phyloP scores from a whole-genome alignment of 2,329 filamentous ascomycete genomes.

The Sporothrix luriei region DNA sequence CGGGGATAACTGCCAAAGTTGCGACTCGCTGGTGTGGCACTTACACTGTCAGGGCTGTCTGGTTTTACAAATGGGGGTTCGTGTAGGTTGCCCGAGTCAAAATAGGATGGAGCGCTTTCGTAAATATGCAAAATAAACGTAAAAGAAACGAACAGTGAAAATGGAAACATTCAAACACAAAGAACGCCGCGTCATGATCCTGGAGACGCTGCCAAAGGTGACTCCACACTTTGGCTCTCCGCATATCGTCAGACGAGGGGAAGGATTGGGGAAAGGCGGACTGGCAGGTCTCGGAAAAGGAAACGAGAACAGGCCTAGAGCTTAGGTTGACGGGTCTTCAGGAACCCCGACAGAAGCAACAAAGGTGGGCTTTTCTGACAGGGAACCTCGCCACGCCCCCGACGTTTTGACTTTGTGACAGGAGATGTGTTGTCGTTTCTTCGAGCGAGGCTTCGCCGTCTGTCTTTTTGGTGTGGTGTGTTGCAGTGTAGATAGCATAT shows the following conservation, averaged over 20 bases:
- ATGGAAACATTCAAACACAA: background rate
- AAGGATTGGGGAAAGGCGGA: background rate
- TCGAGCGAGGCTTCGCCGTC: background rate
- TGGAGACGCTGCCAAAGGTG: background rate
- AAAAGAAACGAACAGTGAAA: background rate
- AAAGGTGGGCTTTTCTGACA: conserved; percentile 10
- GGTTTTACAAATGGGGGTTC: background rate
- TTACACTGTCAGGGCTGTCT: background rate
- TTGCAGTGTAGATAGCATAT: too few species aligned
- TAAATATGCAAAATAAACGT: too few species aligned
- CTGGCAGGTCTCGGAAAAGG: background rate
- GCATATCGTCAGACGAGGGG: background rate
- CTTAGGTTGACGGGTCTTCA: background rate
- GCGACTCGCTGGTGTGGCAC: conserved; percentile 8
- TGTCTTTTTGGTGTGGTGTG: too few species aligned
- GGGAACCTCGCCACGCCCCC: conserved; percentile 16
- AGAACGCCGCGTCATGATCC: background rate
- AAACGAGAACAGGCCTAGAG: conserved; percentile 3
- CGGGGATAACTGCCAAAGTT: background rate
- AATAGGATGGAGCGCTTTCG: too few species aligned
- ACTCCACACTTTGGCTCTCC: conserved; percentile 1
- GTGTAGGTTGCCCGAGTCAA: too few species aligned
- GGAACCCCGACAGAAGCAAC: background rate
- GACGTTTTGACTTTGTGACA: background rate
- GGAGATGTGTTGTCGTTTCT: background rate